Percentiles rank a stretch among this genome's conserved stretches.
These are phyloP conservation scores for Stentor roeselii DNA, from an alignment of 73 alveolate species.

Conservation along the genomic window DNA sequence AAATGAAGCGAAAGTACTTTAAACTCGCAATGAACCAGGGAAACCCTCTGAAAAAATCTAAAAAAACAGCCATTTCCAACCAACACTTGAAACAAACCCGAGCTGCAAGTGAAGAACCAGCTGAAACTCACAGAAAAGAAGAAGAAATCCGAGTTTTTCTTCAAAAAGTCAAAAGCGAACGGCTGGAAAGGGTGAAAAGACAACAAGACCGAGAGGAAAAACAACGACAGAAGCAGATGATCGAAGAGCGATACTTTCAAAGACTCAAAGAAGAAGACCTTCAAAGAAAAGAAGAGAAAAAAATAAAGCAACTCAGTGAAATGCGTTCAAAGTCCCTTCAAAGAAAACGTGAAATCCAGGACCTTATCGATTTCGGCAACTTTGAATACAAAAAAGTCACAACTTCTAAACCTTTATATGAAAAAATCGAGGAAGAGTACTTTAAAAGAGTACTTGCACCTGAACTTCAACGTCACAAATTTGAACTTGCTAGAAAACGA, in stretches of 20 bases:
- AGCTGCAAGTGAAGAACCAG: too few relatives aligned
- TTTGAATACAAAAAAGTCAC: not conserved
- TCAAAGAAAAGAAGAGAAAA: not conserved
- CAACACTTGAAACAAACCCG: too few relatives aligned
- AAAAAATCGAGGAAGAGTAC: not conserved
- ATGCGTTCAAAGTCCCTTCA: not conserved
- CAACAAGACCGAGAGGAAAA: not conserved
- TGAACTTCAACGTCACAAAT: not conserved
- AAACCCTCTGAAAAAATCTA: too few relatives aligned
- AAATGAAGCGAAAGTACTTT: too few relatives aligned
- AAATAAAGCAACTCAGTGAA: not conserved
- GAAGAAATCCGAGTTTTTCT: not conserved
- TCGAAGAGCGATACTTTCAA: not conserved
- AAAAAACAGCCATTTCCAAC: too few relatives aligned
- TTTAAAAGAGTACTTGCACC: not conserved
- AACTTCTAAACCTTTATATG: not conserved
- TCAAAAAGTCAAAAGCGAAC: not conserved
- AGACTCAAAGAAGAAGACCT: not conserved
- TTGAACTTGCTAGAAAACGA: slow-evolving; percentile 21
- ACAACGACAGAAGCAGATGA: not conserved
- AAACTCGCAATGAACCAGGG: too few relatives aligned
- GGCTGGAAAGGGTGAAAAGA: not conserved
- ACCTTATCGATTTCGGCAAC: not conserved
- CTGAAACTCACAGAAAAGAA: too few relatives aligned
- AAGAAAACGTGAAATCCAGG: not conserved